Conservation (phyloP, 139 green algal species). For the Microglena sp. region DNA sequence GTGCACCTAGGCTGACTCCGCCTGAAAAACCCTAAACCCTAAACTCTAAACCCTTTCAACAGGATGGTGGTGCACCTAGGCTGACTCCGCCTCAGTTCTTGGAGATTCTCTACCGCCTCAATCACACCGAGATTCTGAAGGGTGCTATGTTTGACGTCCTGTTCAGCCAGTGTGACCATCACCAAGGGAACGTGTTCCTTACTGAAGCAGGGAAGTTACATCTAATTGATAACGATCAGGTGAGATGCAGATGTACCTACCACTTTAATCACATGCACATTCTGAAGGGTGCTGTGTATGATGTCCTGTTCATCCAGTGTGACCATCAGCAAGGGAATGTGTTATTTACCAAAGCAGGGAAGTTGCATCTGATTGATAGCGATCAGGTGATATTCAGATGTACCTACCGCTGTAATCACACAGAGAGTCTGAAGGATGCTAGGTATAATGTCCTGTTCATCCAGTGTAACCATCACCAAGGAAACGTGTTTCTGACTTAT, state of each 20-base stretch:
- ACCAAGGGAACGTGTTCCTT: constrained; percentile 47
- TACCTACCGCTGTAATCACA: constrained; percentile 21
- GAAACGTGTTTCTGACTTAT: too few species aligned
- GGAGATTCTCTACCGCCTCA: constrained; percentile 15
- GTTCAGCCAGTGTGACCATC: constrained; percentile 35
- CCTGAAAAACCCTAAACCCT: neutral
- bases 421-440: too few species aligned
- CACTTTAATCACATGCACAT: too few species aligned
- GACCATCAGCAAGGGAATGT: too few species aligned
- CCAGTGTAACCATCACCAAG: too few species aligned
- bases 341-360: too few species aligned
- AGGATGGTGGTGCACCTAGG: neutral
- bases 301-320: too few species aligned
- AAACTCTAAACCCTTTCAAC: neutral
- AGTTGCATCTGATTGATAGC: too few species aligned
- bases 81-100: neutral
- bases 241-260: too few species aligned
- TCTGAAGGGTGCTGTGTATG: too few species aligned
- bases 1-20: neutral
- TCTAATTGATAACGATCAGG: constrained; percentile 47
- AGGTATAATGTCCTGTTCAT: too few species aligned
- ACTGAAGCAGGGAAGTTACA: constrained; percentile 25
- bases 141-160: constrained; percentile 41
- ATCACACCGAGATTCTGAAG: constrained; percentile 36
- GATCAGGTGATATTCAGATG: too few species aligned